Base-by-base conservation (phyloP, 805 yeast species). In the Yarrowia alimentaria region DNA sequence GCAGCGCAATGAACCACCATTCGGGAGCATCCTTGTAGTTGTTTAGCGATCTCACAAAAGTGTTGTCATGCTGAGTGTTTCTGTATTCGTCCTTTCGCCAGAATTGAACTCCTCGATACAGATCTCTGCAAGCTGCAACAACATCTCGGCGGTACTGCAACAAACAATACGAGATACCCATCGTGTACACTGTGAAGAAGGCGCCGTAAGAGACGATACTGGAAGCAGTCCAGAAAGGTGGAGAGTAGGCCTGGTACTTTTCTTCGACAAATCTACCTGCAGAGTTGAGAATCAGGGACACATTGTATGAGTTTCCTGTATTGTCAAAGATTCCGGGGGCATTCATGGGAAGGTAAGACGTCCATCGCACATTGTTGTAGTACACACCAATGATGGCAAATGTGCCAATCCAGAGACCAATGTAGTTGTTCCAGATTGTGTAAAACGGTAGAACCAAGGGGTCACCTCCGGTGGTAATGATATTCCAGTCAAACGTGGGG, bases 201-300 rank as follows among this genome's bases (percentile, higher is more conserved):
- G 80, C 75, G 16, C 85, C 84, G 58, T 79, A 80, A 14, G 71
- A 61, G 6, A 57, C 55, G 43, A 57, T 17, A 26, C 33, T 34
- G 20, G 55, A 85, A 8, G 87, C 85, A 24, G 78, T 60, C 58
- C 78, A 80, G 63, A 74, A 81, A 7, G 87, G 87, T 7, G 85
- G 84, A 1, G 87, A 81, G 65, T 82, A 82, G 7, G 65, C 63
- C 58, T 75, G 63, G 63, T 81, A 82, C 4, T 68, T 77, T 9
- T 63, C 65, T 43, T 65, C 63, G 58, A 75, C 69, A 55, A 81
- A 71, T 1, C 19, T 17, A 13, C 55, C 56, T 10, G 29, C 29
- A 11, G 53, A 24, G n/a, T 32, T 32, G 37, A 81, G 60, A 14
- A 81, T 70, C 49, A 71, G 61, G 14, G 70, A 70, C 42, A 80